Evolutionary conservation across 2,329 filamentous ascomycete species (phyloP), one percentile per base, ranked within the genome.

Genomic region (Nigrospora oryzae): DNA sequence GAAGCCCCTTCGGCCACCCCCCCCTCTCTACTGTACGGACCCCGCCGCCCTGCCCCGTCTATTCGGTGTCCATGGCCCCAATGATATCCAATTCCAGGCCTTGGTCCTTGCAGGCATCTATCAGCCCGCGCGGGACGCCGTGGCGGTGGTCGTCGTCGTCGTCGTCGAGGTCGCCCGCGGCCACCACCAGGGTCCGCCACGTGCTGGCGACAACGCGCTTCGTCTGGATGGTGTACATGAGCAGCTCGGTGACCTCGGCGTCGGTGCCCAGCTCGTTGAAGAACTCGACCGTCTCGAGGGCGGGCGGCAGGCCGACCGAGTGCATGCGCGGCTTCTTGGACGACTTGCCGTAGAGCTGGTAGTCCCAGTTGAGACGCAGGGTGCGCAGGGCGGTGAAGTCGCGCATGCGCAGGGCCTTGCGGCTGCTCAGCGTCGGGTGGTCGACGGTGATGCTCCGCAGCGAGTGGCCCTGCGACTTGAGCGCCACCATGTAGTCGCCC

Each of bases 361-460:
- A 68, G 51, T 74, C 71, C 65, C 66, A 69, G 48, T 68, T 69
- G 23, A 74, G 39, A 30, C 65, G 62, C 7, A 74, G 55, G 0
- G 62, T 63, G 40, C 61, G 68, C 16, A 73, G 61, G 0, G 54
- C 54, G 4, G 55, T 57, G 33, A 73, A 74, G 8, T 71, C 67
- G 7, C 70, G 58, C 46, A 74, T 59, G 19, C 67, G 59, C 13
- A 74, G 51, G 4, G 71, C 59, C 14, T 65, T 64, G n/a, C 61
- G 57, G 23, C 64, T 63, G 33, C 53, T 58, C 5, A 74, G 49
- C 6, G 61, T 63, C 0, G 69, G 63, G 32, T 63, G 67, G 49
- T 74, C 69, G 40, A 74, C 67, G 5, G 63, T 67, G 52, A 74
- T 64, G 35, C 57, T 66, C 51, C 71, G 63, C 4, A 74, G 52